phyloP scores from a whole-genome alignment of 2,329 filamentous ascomycete species.

The Microcera coccophila region DNA sequence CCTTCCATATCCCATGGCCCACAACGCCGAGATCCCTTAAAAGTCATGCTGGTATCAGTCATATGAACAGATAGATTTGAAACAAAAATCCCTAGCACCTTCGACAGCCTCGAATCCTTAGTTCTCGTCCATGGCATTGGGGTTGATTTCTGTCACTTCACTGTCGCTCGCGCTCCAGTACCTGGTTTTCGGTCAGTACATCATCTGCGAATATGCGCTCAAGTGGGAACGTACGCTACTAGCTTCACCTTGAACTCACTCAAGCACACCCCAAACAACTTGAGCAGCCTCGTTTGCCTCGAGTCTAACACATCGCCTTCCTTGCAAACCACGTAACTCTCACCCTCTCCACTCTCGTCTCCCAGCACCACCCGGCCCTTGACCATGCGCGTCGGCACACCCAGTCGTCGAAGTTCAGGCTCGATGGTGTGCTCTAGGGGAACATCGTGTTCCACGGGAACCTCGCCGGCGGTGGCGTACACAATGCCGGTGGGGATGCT shows the following conservation, averaged over 20 bases:
- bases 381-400: conserved; percentile 82
- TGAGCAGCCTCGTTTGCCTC: conserved; percentile 86
- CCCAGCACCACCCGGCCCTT: conserved; percentile 81
- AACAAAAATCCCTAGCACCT: conserved; percentile 23
- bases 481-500: conserved; percentile 79
- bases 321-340: conserved; percentile 73
- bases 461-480: conserved; percentile 74
- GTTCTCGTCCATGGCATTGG: conserved; percentile 36
- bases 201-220: not conserved
- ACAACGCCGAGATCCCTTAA: conserved; percentile 35
- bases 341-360: conserved; percentile 49
- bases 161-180: conserved; percentile 60
- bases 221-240: conserved; percentile 57
- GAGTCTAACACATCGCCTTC: conserved; percentile 83
- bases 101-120: conserved; percentile 14
- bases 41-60: conserved; percentile 35
- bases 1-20: conserved; percentile 30
- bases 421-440: conserved; percentile 84
- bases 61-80: conserved; percentile 29
- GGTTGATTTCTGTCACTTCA: conserved; percentile 54
- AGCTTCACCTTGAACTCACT: conserved; percentile 85
- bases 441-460: conserved; percentile 76
- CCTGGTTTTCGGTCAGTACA: conserved; percentile 30
- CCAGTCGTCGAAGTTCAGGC: conserved; percentile 82
- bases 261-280: conserved; percentile 86